These are phyloP conservation scores for Wallemia hederae DNA, from an alignment of 1,284 basidiomycete genomes.

Conservation along the genomic window DNA sequence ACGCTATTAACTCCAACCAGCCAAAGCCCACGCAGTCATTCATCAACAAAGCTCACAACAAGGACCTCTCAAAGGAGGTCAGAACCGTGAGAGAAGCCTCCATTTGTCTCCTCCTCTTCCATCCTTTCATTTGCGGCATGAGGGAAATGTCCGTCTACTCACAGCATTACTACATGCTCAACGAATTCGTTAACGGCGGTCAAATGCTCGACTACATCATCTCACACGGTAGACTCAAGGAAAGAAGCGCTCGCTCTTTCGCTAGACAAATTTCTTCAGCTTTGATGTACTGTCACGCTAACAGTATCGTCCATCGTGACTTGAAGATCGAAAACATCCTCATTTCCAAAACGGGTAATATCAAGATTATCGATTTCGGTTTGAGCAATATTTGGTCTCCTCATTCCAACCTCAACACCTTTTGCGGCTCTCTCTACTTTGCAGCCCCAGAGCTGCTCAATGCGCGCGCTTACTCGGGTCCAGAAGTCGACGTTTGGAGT, in stretches of 20 bases:
- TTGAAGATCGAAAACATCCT: constrained; percentile 99
- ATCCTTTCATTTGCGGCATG: constrained; percentile 98
- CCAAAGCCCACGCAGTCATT: constrained; percentile 24
- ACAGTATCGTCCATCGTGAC: constrained; percentile 90
- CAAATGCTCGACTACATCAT: constrained; percentile 99
- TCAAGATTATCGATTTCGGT: constrained; percentile 99
- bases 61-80: constrained; percentile 86
- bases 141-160: constrained; percentile 86
- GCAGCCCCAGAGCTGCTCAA: constrained; percentile 90
- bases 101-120: constrained; percentile 72
- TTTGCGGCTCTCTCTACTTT: constrained; percentile 93
- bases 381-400: constrained; percentile 92
- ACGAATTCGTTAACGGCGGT: constrained; percentile 92
- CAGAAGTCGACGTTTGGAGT: constrained; percentile 96
- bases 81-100: constrained; percentile 85
- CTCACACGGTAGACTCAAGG: constrained; percentile 78
- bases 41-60: constrained; percentile 41
- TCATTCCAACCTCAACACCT: constrained; percentile 51
- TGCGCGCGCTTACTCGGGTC: constrained; percentile 83
- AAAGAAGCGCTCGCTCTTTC: constrained; percentile 85
- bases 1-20: constrained; percentile 6
- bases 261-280: constrained; percentile 87
- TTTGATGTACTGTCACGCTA: constrained; percentile 85
- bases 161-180: constrained; percentile 97
- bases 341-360: constrained; percentile 91